Percentiles rank a stretch among this genome's conserved stretches.
phyloP scores from a whole-genome alignment of 1,139 yeast genomes.

The Magnusiomyces tetraspermus region DNA sequence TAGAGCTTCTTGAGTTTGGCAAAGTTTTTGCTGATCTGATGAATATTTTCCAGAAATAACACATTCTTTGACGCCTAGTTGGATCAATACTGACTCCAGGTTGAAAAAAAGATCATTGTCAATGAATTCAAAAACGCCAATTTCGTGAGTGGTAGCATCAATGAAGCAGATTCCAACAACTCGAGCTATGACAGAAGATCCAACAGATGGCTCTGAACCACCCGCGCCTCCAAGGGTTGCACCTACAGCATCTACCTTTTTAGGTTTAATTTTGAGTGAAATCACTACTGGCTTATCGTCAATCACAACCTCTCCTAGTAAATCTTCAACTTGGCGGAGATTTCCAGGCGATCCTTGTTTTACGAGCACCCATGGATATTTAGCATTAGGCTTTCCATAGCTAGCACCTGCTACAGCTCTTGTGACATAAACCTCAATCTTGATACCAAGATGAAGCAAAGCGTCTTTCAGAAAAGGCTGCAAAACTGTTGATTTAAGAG shows the following conservation, averaged over 20 bases:
- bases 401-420: slow-evolving; percentile 25
- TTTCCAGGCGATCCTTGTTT: slow-evolving; percentile 86
- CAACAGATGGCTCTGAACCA: neutral
- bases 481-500: slow-evolving; percentile 61
- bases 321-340: slow-evolving; percentile 67
- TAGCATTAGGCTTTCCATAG: neutral
- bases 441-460: slow-evolving; percentile 59
- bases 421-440: slow-evolving; percentile 61
- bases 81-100: slow-evolving; percentile 75
- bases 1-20: slow-evolving; percentile 28
- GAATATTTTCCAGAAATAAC: slow-evolving; percentile 40
- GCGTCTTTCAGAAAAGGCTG: slow-evolving; percentile 55
- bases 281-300: slow-evolving; percentile 63
- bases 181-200: slow-evolving; percentile 36
- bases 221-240: slow-evolving; percentile 17
- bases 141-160: slow-evolving; percentile 57
- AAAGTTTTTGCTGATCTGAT: neutral
- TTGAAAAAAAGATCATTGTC: slow-evolving; percentile 86
- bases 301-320: slow-evolving; percentile 42
- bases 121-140: slow-evolving; percentile 69
- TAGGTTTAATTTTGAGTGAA: slow-evolving; percentile 47
- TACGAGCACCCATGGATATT: slow-evolving; percentile 43
- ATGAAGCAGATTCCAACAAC: slow-evolving; percentile 70
- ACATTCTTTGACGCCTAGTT: slow-evolving; percentile 81
- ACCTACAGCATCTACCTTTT: slow-evolving; percentile 13